Conservation (phyloP, 495 filamentous ascomycete genomes). For the Podospora appendiculata region DNA sequence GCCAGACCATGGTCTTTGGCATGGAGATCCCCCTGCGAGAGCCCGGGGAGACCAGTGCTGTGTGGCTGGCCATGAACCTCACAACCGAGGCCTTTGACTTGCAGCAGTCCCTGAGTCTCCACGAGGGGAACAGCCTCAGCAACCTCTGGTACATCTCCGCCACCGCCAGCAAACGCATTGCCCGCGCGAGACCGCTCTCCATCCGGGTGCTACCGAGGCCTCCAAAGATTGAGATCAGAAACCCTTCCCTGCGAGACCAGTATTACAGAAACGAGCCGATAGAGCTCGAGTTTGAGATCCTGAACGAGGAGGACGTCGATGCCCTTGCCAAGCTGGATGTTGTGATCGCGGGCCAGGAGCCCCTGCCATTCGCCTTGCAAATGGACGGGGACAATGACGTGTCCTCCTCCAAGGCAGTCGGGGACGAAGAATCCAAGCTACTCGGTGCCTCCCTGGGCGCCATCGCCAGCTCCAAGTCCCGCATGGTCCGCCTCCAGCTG, state of each 20-base stretch:
- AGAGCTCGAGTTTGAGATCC: slow-evolving; percentile 55
- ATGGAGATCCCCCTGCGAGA: slow-evolving; percentile 70
- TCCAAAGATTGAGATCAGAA: slow-evolving; percentile 75
- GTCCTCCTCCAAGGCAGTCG: slow-evolving; percentile 7
- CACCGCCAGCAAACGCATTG: slow-evolving; percentile 30
- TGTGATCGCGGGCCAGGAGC: slow-evolving; percentile 54
- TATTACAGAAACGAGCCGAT: slow-evolving; percentile 82
- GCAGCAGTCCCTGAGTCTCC: slow-evolving; percentile 50
- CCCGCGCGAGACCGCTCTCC: slow-evolving; percentile 38
- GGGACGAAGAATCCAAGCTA: slow-evolving; percentile 27
- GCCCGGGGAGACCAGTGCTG: slow-evolving; percentile 63
- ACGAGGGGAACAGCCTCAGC: slow-evolving; percentile 34
- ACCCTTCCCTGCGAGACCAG: slow-evolving; percentile 51
- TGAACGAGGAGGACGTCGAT: slow-evolving; percentile 79
- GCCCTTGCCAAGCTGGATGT: slow-evolving; percentile 63
- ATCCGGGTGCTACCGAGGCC: slow-evolving; percentile 78
- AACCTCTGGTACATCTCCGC: slow-evolving; percentile 50
- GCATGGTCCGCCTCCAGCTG: slow-evolving; percentile 36
- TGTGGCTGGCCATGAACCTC: slow-evolving; percentile 55
- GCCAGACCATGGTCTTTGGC: slow-evolving; percentile 61
- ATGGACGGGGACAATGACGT: slow-evolving; percentile 19
- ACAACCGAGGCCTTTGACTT: slow-evolving; percentile 61
- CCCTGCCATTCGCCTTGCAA: slow-evolving; percentile 42
- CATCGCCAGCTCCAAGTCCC: slow-evolving; percentile 44
- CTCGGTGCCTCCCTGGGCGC: slow-evolving; percentile 26